Evolutionary conservation across 345 rosid species (phyloP).

Genomic region (Rhodomyrtus tomentosa): DNA sequence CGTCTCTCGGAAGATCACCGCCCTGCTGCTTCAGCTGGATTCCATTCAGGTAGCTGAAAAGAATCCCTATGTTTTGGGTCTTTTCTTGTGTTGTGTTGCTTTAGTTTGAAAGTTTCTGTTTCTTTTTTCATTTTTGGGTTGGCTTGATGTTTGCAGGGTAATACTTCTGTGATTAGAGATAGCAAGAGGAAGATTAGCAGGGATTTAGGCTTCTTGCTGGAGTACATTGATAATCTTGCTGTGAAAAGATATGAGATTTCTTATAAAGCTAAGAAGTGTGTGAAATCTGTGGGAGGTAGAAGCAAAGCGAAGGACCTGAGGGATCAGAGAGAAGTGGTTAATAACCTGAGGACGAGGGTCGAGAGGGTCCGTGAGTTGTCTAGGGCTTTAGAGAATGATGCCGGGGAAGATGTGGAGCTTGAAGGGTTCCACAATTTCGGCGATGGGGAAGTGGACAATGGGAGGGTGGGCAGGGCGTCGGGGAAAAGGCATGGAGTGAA

Average conservation of each 20-base stretch:
- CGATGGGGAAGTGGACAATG: slow-evolving; percentile 19
- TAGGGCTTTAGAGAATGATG: slow-evolving; percentile 24
- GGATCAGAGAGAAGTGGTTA: slow-evolving; percentile 19
- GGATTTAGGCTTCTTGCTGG: slow-evolving; percentile 54
- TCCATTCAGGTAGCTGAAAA: slow-evolving; percentile 51
- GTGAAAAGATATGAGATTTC: slow-evolving; percentile 19
- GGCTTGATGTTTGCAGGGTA: slow-evolving; percentile 19
- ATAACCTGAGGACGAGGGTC: slow-evolving; percentile 33
- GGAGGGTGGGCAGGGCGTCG: slow-evolving; percentile 15
- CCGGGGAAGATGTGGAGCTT: slow-evolving; percentile 42
- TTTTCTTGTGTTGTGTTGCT: background rate
- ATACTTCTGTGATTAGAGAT: slow-evolving; percentile 69
- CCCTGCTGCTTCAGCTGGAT: slow-evolving; percentile 64
- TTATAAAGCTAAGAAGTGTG: slow-evolving; percentile 20
- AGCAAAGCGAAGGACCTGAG: slow-evolving; percentile 16
- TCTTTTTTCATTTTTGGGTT: background rate
- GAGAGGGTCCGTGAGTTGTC: slow-evolving; percentile 33
- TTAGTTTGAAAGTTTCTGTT: background rate
- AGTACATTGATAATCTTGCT: slow-evolving; percentile 41
- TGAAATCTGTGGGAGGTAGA: slow-evolving; percentile 7
- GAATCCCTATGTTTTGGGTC: background rate
- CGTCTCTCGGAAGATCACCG: slow-evolving; percentile 46
- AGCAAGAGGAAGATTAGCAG: slow-evolving; percentile 62
- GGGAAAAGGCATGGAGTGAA: slow-evolving; percentile 30
- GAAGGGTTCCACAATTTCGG: slow-evolving; percentile 46